Evolutionary conservation across 768 basidiomycete species (phyloP).

Genomic region (Pleurotus platypus): DNA sequence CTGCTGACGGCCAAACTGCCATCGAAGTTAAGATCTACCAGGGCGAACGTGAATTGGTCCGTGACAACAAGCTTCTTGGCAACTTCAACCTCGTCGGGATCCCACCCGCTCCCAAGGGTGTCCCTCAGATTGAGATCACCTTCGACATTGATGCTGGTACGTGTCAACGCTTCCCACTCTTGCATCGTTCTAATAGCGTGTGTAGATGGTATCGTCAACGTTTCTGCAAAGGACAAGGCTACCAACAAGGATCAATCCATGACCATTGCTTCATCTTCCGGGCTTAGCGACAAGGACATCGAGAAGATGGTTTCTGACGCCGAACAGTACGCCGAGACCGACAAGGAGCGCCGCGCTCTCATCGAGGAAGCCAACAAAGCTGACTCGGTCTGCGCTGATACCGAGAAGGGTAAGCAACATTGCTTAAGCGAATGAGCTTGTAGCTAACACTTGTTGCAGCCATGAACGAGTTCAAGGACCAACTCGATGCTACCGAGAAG

Average conservation of each 20-base stretch:
- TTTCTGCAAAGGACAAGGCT: slow-evolving; percentile 93
- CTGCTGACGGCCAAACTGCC: slow-evolving; percentile 98
- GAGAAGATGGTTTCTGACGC: slow-evolving; percentile 95
- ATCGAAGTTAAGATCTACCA: slow-evolving; percentile 99
- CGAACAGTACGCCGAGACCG: slow-evolving; percentile 89
- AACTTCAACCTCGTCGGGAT: slow-evolving; percentile 99
- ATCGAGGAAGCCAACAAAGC: slow-evolving; percentile 98
- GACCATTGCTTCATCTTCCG: slow-evolving; percentile 97
- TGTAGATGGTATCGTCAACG: slow-evolving; percentile 92
- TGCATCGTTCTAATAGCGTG: background rate
- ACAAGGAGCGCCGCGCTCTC: slow-evolving; percentile 81
- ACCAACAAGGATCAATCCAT: slow-evolving; percentile 89
- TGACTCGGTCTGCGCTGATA: slow-evolving; percentile 90
- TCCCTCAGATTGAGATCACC: slow-evolving; percentile 84
- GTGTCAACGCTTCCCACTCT: slow-evolving; percentile 15
- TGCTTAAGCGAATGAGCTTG: slow-evolving; percentile 36
- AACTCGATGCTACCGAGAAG: slow-evolving; percentile 88
- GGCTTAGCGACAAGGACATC: slow-evolving; percentile 94
- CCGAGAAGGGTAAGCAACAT: slow-evolving; percentile 60
- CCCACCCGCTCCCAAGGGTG: slow-evolving; percentile 80
- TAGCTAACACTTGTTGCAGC: slow-evolving; percentile 39
- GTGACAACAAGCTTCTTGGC: slow-evolving; percentile 97
- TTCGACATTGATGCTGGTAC: slow-evolving; percentile 95
- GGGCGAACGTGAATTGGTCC: slow-evolving; percentile 97
- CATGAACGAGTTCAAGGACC: slow-evolving; percentile 97